Conservation (phyloP, 345 rosid species). For the Turnera subulata region DNA sequence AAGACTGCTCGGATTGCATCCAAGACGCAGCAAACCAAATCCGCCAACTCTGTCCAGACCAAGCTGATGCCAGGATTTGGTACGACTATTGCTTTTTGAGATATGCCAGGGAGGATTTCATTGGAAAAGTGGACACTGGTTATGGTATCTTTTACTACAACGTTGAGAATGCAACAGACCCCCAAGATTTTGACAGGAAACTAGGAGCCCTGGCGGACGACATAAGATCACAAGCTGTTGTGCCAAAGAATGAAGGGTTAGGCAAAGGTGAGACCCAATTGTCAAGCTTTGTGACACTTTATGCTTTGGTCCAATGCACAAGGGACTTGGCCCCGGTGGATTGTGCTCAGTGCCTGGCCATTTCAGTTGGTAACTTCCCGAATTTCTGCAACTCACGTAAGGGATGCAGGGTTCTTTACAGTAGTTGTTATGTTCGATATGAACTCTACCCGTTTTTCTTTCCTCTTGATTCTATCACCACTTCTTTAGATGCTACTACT, state of each 20-base stretch:
- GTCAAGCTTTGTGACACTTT: conserved; percentile 49
- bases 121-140: conserved; percentile 50
- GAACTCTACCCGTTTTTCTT: conserved; percentile 82
- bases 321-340: conserved; percentile 49
- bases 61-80: conserved; percentile 60
- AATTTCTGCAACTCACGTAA: conserved; percentile 41
- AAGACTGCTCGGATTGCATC: conserved; percentile 54
- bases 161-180: conserved; percentile 49
- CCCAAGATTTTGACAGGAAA: conserved; percentile 40
- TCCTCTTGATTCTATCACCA: conserved; percentile 59
- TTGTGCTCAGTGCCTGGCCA: conserved; percentile 76
- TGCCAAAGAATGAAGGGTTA: conserved; percentile 41
- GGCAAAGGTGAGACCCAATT: conserved; percentile 54
- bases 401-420: conserved; percentile 65
- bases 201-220: conserved; percentile 44
- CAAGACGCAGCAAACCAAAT: conserved; percentile 56
- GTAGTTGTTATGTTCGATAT: conserved; percentile 66
- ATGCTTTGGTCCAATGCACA: conserved; percentile 68
- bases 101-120: conserved; percentile 25
- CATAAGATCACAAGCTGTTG: conserved; percentile 52
- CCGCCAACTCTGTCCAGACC: conserved; percentile 47
- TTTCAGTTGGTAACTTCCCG: conserved; percentile 50
- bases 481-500: too few relatives aligned
- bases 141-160: conserved; percentile 48
- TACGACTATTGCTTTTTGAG: conserved; percentile 69